Base-by-base conservation (phyloP, 441 rosid species). In the Gossypium davidsonii region DNA sequence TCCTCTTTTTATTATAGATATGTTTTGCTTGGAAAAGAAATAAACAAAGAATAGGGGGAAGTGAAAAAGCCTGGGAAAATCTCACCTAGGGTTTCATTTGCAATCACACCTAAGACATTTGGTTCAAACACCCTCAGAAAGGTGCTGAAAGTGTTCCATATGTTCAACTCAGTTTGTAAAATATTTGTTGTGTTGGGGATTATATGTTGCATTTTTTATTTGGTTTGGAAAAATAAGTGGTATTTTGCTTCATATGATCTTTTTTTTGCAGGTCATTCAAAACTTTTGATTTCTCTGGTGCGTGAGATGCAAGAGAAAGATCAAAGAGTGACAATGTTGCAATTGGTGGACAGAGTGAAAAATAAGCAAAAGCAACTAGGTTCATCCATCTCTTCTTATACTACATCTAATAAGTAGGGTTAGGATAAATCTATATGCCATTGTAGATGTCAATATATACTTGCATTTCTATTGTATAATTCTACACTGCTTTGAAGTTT, bases 341-440 rank as follows among this genome's bases (percentile, higher is more conserved):
- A 95, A 76, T 76, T 95, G 82, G 90, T 91, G 63, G 99, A 95
- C 76, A 95, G 88, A 86, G 73, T 92, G 79, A 95, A 91, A 86
- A 79, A 25, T 48, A 90, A 84, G 87, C 92, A 81, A 70, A 92
- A 88, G 81, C 86, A 86, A 77, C 83, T 86, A 87, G 97, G 99
- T 94, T 72, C 48, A 75, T 70, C 55, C 21, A 17, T 60, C 23
- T 68, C 34, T 71, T 83, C 15, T 37, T 53, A 21, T 56, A 25
- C 71, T 34, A 15, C 46, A 17, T 34, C 39, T 17, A 39, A 44
- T 52, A 46, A 67, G 72, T 26, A 31, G 28, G 20, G 48, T 73
- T 18, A 37, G 28, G 65, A 53, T 42, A 39, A 37, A 57, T 66
- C 20, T 31, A 48, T 67, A 49, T 15, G 42, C 71, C 56, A 48